phyloP scores from a whole-genome alignment of 306 rosid species.

The Clitoria ternatea region DNA sequence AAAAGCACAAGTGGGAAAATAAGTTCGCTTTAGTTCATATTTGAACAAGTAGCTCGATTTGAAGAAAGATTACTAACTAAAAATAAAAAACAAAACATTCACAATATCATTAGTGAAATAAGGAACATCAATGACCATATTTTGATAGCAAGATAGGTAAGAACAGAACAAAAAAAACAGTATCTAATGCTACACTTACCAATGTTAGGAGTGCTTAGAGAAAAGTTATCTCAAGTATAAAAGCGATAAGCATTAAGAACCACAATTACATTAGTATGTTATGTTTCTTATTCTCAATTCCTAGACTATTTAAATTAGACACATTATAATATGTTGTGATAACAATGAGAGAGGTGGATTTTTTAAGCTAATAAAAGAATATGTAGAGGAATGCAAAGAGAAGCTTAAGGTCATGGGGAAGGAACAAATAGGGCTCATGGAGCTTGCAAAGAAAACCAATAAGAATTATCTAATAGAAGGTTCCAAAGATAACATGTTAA shows the following conservation, averaged over 20 bases:
- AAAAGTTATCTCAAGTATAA: conserved; percentile 58
- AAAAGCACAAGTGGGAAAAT: conserved; percentile 74
- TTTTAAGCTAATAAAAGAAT: conserved; percentile 46
- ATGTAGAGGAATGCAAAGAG: conserved; percentile 54
- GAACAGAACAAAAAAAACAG: conserved; percentile 43
- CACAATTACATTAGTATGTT: conserved; percentile 36
- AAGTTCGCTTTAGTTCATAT: conserved; percentile 66
- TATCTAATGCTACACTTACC: conserved; percentile 37
- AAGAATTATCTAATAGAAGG: conserved; percentile 58
- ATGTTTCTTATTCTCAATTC: conserved; percentile 32
- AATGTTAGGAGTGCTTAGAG: conserved; percentile 39
- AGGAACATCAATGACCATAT: neutral
- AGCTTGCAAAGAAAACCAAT: conserved; percentile 56
- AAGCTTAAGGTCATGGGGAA: conserved; percentile 55
- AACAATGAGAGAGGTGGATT: conserved; percentile 47
- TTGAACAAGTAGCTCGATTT: conserved; percentile 63
- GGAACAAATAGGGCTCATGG: conserved; percentile 51
- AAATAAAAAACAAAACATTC: conserved; percentile 14
- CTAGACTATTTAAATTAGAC: conserved; percentile 37
- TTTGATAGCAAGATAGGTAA: neutral
- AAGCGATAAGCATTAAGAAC: conserved; percentile 56
- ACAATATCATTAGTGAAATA: neutral
- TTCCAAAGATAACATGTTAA: conserved; percentile 30
- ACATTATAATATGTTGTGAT: conserved; percentile 31
- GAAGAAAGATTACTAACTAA: conserved; percentile 43